These are phyloP conservation scores for Coix lacrymajobi DNA, from an alignment of 176 grass and related monocot genomes.

Conservation along the genomic window DNA sequence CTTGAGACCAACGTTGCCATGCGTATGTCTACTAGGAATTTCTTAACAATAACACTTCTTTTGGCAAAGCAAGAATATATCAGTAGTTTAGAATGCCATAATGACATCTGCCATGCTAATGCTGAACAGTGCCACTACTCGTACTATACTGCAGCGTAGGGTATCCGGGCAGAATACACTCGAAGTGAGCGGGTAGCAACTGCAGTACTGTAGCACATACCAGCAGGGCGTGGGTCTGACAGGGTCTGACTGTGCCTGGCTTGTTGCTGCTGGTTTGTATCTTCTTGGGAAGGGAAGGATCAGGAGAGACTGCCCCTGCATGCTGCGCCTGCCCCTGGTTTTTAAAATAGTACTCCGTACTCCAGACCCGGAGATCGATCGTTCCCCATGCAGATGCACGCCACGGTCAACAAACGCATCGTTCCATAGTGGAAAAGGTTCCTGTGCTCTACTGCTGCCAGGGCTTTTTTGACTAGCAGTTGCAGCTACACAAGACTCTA, in stretches of 20 bases:
- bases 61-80: no score
- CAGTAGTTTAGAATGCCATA: no score
- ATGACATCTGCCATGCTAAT: not conserved
- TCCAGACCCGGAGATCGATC: slow-evolving; percentile 13
- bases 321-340: not conserved
- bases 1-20: not conserved
- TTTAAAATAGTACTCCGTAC: no score
- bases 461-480: slow-evolving; percentile 17
- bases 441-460: not conserved
- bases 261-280: slow-evolving; percentile 45
- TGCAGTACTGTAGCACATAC: not conserved
- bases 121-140: not conserved
- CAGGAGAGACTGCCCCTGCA: not conserved
- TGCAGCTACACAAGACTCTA: not conserved
- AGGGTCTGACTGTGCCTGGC: slow-evolving; percentile 38
- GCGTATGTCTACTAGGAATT: no score
- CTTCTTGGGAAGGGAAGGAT: slow-evolving; percentile 46
- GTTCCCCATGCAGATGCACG: slow-evolving; percentile 29
- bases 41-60: no score
- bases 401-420: slow-evolving; percentile 35
- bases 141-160: not conserved
- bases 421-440: slow-evolving; percentile 4
- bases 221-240: slow-evolving; percentile 11
- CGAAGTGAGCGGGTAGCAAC: not conserved
- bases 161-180: not conserved